Evolutionary conservation across 306 rosid species (phyloP).

Genomic region (Gastrolobium bilobum): DNA sequence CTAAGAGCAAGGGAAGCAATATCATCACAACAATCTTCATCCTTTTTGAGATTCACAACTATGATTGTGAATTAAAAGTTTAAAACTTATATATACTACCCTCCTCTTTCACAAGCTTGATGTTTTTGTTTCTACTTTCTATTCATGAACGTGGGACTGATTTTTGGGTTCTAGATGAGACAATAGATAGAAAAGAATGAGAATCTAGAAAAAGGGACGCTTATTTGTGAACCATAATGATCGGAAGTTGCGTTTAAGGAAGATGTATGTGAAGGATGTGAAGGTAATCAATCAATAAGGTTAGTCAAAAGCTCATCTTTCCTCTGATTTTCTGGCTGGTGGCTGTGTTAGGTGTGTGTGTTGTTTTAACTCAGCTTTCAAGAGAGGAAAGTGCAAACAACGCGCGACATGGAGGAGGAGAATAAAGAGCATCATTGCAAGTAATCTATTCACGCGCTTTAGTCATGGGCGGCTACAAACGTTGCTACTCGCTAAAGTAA

Average conservation of each 20-base stretch:
- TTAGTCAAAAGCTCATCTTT: slow-evolving; percentile 44
- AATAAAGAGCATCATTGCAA: not conserved
- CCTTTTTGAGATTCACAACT: not conserved
- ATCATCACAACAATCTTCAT: slow-evolving; percentile 41
- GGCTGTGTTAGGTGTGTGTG: slow-evolving; percentile 38
- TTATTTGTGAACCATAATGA: not conserved
- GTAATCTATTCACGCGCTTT: slow-evolving; percentile 36
- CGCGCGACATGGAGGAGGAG: slow-evolving; percentile 34
- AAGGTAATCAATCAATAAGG: no score
- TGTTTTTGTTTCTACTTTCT: not conserved
- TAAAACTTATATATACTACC: not conserved
- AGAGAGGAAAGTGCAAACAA: slow-evolving; percentile 12
- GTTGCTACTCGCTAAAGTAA: slow-evolving; percentile 32
- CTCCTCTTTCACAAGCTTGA: not conserved
- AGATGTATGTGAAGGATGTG: slow-evolving; percentile 16
- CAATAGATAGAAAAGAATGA: slow-evolving; percentile 11
- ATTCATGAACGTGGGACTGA: slow-evolving; percentile 16
- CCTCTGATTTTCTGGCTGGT: slow-evolving; percentile 45
- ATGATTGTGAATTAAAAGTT: not conserved
- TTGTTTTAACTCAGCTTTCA: not conserved
- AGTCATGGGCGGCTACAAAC: slow-evolving; percentile 37
- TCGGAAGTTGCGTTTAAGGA: not conserved
- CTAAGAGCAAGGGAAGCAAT: slow-evolving; percentile 39
- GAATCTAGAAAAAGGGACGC: slow-evolving; percentile 30
- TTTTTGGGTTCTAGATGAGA: slow-evolving; percentile 18